phyloP scores from a whole-genome alignment of 2,329 filamentous ascomycete genomes.

The Fusarium tanahbumbuense region DNA sequence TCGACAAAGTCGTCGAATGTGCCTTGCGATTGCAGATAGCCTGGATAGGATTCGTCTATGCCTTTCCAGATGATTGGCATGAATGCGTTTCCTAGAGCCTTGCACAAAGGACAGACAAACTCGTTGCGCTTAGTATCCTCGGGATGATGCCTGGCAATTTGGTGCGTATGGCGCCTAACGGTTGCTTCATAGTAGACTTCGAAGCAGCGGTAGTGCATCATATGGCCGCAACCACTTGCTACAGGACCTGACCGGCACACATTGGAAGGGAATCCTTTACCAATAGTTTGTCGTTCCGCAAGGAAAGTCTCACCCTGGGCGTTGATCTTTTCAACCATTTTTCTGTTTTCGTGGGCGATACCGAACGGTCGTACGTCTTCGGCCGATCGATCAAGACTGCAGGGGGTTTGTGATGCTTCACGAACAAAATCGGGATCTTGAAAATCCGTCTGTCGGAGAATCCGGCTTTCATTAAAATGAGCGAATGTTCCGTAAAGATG shows the following conservation, averaged over 20 bases:
- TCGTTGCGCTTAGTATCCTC: conserved; percentile 83
- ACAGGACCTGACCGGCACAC: conserved; percentile 79
- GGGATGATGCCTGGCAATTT: conserved; percentile 94
- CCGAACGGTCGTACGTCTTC: conserved; percentile 89
- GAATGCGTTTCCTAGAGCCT: conserved; percentile 94
- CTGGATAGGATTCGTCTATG: conserved; percentile 84
- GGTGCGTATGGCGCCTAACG: conserved; percentile 83
- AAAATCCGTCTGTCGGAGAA: conserved; percentile 87
- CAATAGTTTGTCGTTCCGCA: conserved; percentile 82
- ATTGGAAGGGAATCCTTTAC: conserved; percentile 84
- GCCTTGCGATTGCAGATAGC: conserved; percentile 70
- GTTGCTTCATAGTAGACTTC: conserved; percentile 91
- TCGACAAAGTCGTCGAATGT: conserved; percentile 78
- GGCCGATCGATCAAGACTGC: conserved; percentile 85
- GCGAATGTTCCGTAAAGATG: conserved; percentile 94
- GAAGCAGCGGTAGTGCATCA: conserved; percentile 98
- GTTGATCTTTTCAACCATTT: conserved; percentile 79
- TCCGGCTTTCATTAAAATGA: conserved; percentile 84
- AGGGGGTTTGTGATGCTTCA: conserved; percentile 82
- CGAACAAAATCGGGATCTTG: conserved; percentile 84
- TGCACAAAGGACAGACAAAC: conserved; percentile 96
- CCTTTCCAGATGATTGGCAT: conserved; percentile 95
- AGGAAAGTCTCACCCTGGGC: conserved; percentile 76
- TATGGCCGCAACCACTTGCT: conserved; percentile 92
- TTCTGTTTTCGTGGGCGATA: conserved; percentile 86